A percentile compares a stretch with the other conserved stretches of the same genome.
Conservation (phyloP, 192 early-diverging fungal species). For the Coemansia sp. region DNA sequence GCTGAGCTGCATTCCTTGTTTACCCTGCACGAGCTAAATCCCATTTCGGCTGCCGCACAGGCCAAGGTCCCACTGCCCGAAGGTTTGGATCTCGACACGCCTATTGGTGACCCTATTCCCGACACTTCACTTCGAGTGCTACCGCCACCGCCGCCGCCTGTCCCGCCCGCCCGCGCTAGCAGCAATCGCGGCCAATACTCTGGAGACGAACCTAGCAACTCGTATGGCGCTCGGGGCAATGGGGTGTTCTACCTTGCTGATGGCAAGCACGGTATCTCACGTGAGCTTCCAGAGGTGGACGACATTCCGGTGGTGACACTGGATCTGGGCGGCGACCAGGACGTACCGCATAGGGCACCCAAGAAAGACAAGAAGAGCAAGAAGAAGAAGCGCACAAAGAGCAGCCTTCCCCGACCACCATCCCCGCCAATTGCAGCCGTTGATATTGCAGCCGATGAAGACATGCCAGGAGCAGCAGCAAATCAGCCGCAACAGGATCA, state of each 20-base stretch:
- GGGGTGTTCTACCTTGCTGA: slow-evolving; percentile 55
- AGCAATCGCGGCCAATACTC: slow-evolving; percentile 22
- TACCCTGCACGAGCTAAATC: slow-evolving; percentile 82
- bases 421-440: slow-evolving; percentile 38
- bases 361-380: slow-evolving; percentile 28
- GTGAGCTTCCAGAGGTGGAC: slow-evolving; percentile 71
- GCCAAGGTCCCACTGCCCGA: slow-evolving; percentile 85
- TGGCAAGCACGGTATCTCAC: slow-evolving; percentile 24
- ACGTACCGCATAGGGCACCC: slow-evolving; percentile 1
- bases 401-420: slow-evolving; percentile 3
- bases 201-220: slow-evolving; percentile 36
- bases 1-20: slow-evolving; percentile 65
- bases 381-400: slow-evolving; percentile 9
- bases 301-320: slow-evolving; percentile 80
- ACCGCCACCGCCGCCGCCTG: slow-evolving; percentile 45
- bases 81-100: slow-evolving; percentile 78
- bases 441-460: slow-evolving; percentile 50
- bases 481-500: neutral
- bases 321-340: slow-evolving; percentile 53
- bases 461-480: slow-evolving; percentile 12
- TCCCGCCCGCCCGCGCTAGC: slow-evolving; percentile 17
- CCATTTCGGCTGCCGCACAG: slow-evolving; percentile 88
- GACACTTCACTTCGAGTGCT: slow-evolving; percentile 57
- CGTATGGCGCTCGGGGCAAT: slow-evolving; percentile 6
- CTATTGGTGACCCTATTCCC: slow-evolving; percentile 74